A percentile compares a stretch with the other conserved stretches of the same genome.
Evolutionary conservation across 306 rosid genomes (phyloP).

Genomic region (Pachyrhizus erosus): DNA sequence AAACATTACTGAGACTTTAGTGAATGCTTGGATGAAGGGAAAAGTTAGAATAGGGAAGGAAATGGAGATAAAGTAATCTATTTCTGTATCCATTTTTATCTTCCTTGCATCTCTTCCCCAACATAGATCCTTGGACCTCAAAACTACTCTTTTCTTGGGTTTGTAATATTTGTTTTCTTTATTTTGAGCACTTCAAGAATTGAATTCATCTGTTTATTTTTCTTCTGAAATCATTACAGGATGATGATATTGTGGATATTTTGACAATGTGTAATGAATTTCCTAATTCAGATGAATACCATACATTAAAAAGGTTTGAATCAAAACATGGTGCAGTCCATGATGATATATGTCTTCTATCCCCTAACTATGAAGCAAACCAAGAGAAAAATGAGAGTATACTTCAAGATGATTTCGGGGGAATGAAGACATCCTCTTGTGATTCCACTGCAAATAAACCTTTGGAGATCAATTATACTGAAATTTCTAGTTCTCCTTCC

Average conservation of each 20-base stretch:
- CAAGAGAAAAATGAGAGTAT: neutral
- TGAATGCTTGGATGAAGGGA: neutral
- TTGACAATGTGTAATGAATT: neutral
- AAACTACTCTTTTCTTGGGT: neutral
- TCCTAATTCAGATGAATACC: conserved; percentile 27
- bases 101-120: neutral
- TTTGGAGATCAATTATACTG: neutral
- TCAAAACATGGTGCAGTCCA: conserved; percentile 6
- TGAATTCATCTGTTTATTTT: conserved; percentile 6
- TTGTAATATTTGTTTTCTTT: neutral
- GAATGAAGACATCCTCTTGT: conserved; percentile 40
- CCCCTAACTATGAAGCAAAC: conserved; percentile 24
- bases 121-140: neutral
- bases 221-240: conserved; percentile 45
- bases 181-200: conserved; percentile 9
- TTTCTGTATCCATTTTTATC: neutral
- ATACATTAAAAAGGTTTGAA: conserved; percentile 3
- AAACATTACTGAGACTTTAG: neutral
- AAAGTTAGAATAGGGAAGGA: neutral
- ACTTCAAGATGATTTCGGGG: neutral
- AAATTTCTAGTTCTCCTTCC: conserved; percentile 24
- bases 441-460: conserved; percentile 31
- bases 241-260: neutral
- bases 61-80: neutral
- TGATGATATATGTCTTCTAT: neutral